Conservation (phyloP, 257 asterid species). For the Gynochthodes officinalis region DNA sequence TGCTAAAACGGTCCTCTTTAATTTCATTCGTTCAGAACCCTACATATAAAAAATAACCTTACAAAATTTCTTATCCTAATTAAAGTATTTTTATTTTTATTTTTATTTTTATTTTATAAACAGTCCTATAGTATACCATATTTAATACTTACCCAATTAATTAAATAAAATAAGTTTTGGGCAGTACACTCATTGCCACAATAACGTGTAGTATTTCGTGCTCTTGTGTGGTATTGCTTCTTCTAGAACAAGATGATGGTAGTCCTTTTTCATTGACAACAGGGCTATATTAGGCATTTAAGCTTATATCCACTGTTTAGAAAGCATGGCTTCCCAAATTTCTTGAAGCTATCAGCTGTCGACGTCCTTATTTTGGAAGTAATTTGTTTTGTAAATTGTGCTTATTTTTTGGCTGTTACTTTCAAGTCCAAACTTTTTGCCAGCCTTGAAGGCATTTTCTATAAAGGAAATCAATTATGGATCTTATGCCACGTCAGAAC, state of each 20-base stretch:
- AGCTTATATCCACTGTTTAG: slow-evolving; percentile 79
- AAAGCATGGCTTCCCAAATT: slow-evolving; percentile 45
- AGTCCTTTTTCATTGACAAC: slow-evolving; percentile 84
- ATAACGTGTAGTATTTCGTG: slow-evolving; percentile 82
- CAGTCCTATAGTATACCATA: too few species aligned
- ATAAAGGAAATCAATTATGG: slow-evolving; percentile 74
- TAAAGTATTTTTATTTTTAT: too few species aligned
- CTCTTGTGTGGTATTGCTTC: slow-evolving; percentile 95
- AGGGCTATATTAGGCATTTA: slow-evolving; percentile 81
- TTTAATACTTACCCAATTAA: too few species aligned
- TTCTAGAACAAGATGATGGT: slow-evolving; percentile 85
- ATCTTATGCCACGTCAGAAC: slow-evolving; percentile 77
- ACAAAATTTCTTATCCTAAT: too few species aligned
- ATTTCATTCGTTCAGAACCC: too few species aligned
- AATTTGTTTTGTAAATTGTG: not conserved
- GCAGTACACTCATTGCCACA: slow-evolving; percentile 71
- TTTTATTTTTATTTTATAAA: too few species aligned
- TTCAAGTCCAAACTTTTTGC: slow-evolving; percentile 61
- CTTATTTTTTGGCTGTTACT: slow-evolving; percentile 1
- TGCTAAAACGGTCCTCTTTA: too few species aligned
- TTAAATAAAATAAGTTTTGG: too few species aligned
- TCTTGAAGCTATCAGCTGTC: not conserved
- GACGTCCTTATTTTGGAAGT: not conserved
- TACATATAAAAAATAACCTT: too few species aligned
- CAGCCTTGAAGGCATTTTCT: slow-evolving; percentile 75